Percentiles rank a stretch among this genome's conserved stretches.
Evolutionary conservation across 2,329 filamentous ascomycete genomes (phyloP).

Genomic region (Fusarium pseudocircinatum): DNA sequence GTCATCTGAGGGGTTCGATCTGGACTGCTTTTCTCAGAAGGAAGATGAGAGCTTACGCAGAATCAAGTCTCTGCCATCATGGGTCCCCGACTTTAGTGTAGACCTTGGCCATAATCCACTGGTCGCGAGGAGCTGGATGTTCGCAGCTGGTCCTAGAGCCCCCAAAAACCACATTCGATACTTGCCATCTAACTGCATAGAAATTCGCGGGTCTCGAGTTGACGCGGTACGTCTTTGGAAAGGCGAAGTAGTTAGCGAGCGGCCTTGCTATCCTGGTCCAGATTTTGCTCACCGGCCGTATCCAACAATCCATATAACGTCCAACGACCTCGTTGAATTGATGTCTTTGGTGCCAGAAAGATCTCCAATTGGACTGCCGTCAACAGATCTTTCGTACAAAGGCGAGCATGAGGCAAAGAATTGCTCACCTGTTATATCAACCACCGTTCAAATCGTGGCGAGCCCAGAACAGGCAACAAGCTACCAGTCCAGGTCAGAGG

Average conservation of each 20-base stretch:
- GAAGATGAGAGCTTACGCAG: not conserved
- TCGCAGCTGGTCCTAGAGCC: no score
- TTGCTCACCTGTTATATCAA: no score
- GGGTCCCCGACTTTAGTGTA: not conserved
- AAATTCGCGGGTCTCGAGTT: not conserved
- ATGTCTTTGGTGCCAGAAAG: not conserved
- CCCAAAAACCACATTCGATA: not conserved
- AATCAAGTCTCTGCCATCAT: not conserved
- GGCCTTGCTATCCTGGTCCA: no score
- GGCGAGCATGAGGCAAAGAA: no score
- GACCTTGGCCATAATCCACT: not conserved
- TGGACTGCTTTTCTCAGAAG: not conserved
- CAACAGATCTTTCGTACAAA: not conserved
- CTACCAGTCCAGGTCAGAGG: not conserved
- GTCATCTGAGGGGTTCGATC: not conserved
- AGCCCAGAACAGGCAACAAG: accelerated
- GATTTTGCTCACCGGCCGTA: no score
- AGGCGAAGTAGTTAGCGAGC: no score
- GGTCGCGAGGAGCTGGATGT: no score
- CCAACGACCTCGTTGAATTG: not conserved
- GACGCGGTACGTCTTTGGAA: not conserved
- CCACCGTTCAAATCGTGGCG: no score
- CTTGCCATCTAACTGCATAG: not conserved
- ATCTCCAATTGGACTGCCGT: not conserved
- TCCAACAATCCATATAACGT: no score